These are phyloP conservation scores for Iodosphaeria phyllophila DNA, from an alignment of 2,329 filamentous ascomycete genomes.

Conservation along the genomic window DNA sequence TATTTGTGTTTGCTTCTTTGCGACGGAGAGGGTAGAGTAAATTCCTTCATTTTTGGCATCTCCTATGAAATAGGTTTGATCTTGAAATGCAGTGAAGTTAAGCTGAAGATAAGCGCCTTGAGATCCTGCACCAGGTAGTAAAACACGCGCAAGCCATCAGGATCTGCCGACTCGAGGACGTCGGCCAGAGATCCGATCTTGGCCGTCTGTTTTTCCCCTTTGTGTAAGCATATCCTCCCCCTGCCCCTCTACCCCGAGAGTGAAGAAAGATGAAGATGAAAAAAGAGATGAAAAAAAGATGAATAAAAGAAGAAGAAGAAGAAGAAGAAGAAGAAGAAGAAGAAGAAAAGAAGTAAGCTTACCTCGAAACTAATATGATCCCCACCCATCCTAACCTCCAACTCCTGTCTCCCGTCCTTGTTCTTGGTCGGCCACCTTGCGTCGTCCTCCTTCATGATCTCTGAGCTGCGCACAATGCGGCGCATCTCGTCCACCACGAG, in stretches of 20 bases:
- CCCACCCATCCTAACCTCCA: constrained; percentile 83
- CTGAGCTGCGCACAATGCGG: constrained; percentile 89
- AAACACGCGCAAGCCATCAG: constrained; percentile 89
- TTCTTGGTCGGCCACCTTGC: constrained; percentile 99
- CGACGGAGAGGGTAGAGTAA: background rate
- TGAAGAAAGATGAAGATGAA: background rate
- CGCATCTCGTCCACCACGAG: constrained; percentile 86
- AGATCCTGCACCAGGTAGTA: constrained; percentile 97
- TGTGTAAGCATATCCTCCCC: background rate
- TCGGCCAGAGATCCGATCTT: constrained; percentile 97
- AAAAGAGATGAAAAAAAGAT: background rate
- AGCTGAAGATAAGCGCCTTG: constrained; percentile 88
- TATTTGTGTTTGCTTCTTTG: background rate
- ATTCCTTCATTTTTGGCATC: no score
- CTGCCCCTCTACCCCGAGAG: background rate
- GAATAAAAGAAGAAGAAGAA: background rate
- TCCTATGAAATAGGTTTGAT: constrained; percentile 56
- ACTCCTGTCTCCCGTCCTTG: constrained; percentile 90
- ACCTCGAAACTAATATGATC: constrained; percentile 98
- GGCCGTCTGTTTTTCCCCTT: constrained; percentile 47
- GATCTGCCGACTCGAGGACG: constrained; percentile 88
- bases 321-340: background rate
- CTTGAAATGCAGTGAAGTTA: constrained; percentile 97
- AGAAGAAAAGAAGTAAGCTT: constrained; percentile 9
- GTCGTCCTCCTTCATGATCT: constrained; percentile 98